Evolutionary conservation across 257 asterid species (phyloP).

Genomic region (Galeopsis tetrahit): DNA sequence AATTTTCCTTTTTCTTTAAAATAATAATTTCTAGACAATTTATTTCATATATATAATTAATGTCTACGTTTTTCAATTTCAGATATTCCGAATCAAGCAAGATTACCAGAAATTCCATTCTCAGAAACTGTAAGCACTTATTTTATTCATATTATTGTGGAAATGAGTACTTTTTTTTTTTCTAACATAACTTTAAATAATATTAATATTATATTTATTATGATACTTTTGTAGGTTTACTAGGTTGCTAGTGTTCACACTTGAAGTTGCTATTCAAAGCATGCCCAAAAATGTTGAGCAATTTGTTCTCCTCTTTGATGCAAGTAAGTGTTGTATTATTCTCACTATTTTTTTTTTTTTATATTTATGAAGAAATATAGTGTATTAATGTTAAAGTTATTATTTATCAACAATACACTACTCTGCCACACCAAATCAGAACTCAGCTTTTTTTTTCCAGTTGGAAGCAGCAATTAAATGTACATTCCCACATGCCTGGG

Average conservation of each 20-base stretch:
- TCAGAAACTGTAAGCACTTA: conserved; percentile 68
- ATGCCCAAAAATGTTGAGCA: conserved; percentile 81
- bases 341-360: not conserved
- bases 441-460: conserved; percentile 57
- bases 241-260: conserved; percentile 78
- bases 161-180: not conserved
- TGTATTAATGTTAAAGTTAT: not conserved
- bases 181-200: not conserved
- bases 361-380: not conserved
- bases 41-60: not conserved
- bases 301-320: conserved; percentile 82
- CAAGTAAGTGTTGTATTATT: conserved; percentile 59
- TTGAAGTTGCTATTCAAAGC: conserved; percentile 92
- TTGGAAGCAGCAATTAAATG: conserved; percentile 44
- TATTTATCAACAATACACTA: not conserved
- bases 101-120: conserved; percentile 89
- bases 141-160: conserved; percentile 20
- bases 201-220: not conserved
- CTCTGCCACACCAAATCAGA: conserved; percentile 51
- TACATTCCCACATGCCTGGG: conserved; percentile 58
- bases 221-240: conserved; percentile 55
- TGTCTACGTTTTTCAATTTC: not conserved
- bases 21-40: not conserved
- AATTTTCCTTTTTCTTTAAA: conserved; percentile 5
- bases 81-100: conserved; percentile 93